These are phyloP conservation scores for Discostella stelligeroides DNA, from an alignment of 108 stramenopile species.

Conservation along the genomic window DNA sequence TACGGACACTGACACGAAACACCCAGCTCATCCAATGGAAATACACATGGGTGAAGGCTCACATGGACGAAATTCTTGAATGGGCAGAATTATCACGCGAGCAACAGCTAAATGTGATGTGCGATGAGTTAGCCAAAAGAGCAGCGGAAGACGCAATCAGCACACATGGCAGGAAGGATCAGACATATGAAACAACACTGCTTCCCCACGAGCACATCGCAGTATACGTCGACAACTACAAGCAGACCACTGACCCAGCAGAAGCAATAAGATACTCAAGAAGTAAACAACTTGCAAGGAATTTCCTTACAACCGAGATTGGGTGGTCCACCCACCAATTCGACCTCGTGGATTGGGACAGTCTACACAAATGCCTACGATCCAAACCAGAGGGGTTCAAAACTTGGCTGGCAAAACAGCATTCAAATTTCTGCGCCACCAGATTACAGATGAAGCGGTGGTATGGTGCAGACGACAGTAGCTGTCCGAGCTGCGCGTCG, in stretches of 20 bases:
- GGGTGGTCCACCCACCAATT: not conserved
- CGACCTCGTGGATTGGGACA: not conserved
- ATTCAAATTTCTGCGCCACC: too few species aligned
- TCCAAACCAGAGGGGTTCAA: not conserved
- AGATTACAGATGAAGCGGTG: not conserved
- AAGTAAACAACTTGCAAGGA: not conserved
- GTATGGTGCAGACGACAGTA: not conserved
- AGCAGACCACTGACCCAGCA: not conserved
- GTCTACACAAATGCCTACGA: not conserved
- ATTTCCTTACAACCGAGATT: not conserved
- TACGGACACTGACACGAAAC: not conserved
- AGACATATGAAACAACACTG: not conserved
- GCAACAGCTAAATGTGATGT: not conserved
- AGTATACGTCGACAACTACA: not conserved
- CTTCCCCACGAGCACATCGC: not conserved
- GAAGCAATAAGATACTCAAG: not conserved
- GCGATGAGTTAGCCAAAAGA: not conserved
- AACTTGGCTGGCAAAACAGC: not conserved
- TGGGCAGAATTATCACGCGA: not conserved
- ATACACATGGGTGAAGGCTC: constrained; percentile 6
- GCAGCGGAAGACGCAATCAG: not conserved
- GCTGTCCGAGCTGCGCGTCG: not conserved
- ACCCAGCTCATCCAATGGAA: not conserved
- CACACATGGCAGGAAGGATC: not conserved
- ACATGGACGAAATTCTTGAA: not conserved